Base-by-base conservation (phyloP, 2,329 filamentous ascomycete genomes). In the Aureobasidium sp. region DNA sequence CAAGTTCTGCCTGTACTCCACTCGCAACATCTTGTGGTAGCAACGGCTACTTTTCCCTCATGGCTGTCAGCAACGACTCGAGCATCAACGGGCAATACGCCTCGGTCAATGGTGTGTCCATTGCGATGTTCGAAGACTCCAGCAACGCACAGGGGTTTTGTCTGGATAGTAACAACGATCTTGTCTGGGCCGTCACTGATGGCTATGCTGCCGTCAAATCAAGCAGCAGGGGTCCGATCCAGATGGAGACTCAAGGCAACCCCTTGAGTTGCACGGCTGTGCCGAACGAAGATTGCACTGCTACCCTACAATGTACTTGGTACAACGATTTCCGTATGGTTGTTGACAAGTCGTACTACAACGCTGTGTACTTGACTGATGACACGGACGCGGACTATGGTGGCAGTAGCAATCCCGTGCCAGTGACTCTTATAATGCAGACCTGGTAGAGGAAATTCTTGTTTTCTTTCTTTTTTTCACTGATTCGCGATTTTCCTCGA, bases 101-200 rank as follows among this genome's bases (percentile, higher is more conserved):
- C 8, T 3, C 4, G 9, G 2, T 2, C 3, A 1, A 3, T 4
- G 16, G 7, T 6, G 3, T 4, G 5, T 5, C 36, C 10, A 37
- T 37, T 2, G 11, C 13, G 11, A 37, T 37, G 10, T 13, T 5
- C 36, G 36, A 2, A 14, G 36, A 37, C 36, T 37, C 13, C 36
- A 37, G 21, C 21, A 21, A 21, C 21, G 39, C 39, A 9, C 2
- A 3, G 3, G n/a, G 10, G 4, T 42, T 42, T n/a, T 42, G 39
- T 10, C 7, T 42, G 16, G 9, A 3, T 9, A 21, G 6, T 21
- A 6, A 10, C 3, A 42, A 42, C 39, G 6, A 1, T 21, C 16
- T 42, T 7, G 5, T n/a, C 14, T n/a, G 9, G 8, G 14, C 6
- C 16, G 6, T 7, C 14, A 16, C 5, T 6, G 13, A 41, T n/a